Evolutionary conservation across 345 rosid species (phyloP).

Genomic region (Populus davidiana): DNA sequence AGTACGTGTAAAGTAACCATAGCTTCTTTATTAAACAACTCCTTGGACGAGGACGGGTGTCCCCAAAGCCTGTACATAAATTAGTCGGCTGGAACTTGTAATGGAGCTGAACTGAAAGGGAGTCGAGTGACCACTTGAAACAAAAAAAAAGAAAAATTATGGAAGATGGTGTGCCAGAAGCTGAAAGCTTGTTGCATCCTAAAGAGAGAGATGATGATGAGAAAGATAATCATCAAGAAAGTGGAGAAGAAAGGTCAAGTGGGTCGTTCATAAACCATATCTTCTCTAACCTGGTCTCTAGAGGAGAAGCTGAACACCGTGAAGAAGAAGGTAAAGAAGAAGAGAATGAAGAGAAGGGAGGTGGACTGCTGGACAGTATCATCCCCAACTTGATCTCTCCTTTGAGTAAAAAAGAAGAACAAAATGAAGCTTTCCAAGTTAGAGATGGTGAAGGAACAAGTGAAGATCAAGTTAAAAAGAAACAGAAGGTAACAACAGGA

Average conservation of each 20-base stretch:
- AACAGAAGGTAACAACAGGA: not conserved
- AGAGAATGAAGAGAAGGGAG: slow-evolving; percentile 18
- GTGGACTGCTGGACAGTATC: slow-evolving; percentile 31
- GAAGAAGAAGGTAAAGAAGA: slow-evolving; percentile 1
- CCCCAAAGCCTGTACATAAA: not conserved
- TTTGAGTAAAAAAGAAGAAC: slow-evolving; percentile 19
- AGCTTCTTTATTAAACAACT: not conserved
- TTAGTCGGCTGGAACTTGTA: not conserved
- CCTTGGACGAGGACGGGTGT: slow-evolving; percentile 2
- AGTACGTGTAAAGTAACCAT: slow-evolving; percentile 25
- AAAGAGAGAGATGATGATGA: not conserved
- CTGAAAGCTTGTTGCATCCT: slow-evolving; percentile 30
- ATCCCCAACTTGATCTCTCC: slow-evolving; percentile 37
- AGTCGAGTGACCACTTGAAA: not conserved
- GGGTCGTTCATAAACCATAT: slow-evolving; percentile 19
- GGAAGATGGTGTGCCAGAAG: slow-evolving; percentile 50
- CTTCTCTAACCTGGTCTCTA: slow-evolving; percentile 27
- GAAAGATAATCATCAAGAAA: slow-evolving; percentile 8
- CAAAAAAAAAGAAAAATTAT: slow-evolving; percentile 11
- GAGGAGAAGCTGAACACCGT: slow-evolving; percentile 5
- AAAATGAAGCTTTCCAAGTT: not conserved
- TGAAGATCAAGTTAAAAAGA: slow-evolving; percentile 9
- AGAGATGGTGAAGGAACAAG: not conserved
- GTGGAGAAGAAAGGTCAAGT: slow-evolving; percentile 1
- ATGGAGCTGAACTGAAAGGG: not conserved